These are phyloP conservation scores for Ceraceosorus bombacis DNA, from an alignment of 1,284 basidiomycete genomes.

Conservation along the genomic window DNA sequence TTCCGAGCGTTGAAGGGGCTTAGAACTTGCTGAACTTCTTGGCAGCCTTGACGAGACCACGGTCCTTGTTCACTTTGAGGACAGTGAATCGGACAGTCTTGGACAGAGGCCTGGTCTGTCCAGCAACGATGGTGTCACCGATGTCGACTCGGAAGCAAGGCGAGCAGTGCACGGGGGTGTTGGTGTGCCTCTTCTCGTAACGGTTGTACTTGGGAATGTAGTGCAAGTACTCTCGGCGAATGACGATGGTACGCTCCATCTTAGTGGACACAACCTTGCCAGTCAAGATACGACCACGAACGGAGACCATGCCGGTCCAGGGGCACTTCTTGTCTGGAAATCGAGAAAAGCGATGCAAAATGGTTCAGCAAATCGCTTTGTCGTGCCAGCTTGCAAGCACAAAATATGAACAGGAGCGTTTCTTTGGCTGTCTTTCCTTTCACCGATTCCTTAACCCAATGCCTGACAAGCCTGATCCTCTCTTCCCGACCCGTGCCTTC, in stretches of 20 bases:
- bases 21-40: slow-evolving; percentile 95
- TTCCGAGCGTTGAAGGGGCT: not conserved
- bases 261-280: slow-evolving; percentile 97
- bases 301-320: slow-evolving; percentile 70
- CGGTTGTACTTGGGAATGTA: slow-evolving; percentile 93
- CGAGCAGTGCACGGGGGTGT: slow-evolving; percentile 91
- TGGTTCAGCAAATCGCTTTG: not conserved
- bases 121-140: slow-evolving; percentile 91
- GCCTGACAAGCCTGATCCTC: not conserved
- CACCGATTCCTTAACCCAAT: not conserved
- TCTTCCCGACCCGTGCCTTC: not conserved
- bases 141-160: slow-evolving; percentile 81
- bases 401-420: too few species aligned
- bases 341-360: not conserved
- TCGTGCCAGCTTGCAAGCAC: too few species aligned
- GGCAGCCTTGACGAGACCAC: slow-evolving; percentile 50
- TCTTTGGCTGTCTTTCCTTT: too few species aligned
- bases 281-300: slow-evolving; percentile 96
- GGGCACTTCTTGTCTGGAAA: slow-evolving; percentile 95
- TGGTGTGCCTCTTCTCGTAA: slow-evolving; percentile 69
- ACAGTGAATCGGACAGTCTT: slow-evolving; percentile 99
- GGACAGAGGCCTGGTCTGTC: slow-evolving; percentile 95
- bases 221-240: slow-evolving; percentile 92
- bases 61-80: slow-evolving; percentile 64
- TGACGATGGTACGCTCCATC: slow-evolving; percentile 98